These are phyloP conservation scores for Chrysoporthe puriensis DNA, from an alignment of 2,329 filamentous ascomycete species.

Conservation along the genomic window DNA sequence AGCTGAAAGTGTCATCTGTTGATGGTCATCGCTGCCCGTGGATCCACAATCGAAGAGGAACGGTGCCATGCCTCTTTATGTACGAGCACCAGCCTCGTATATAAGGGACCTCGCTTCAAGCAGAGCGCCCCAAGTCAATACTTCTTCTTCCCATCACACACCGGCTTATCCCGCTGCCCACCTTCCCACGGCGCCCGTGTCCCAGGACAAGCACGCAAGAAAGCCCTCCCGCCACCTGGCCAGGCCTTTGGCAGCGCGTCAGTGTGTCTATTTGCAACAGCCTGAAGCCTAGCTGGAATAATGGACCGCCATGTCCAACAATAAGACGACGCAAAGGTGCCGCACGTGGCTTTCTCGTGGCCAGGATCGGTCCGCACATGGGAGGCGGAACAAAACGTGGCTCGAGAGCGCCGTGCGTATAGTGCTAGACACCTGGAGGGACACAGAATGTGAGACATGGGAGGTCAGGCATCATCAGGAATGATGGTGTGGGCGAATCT, in stretches of 20 bases:
- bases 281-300: constrained; percentile 29
- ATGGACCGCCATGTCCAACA: constrained; percentile 35
- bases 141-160: constrained; percentile 7
- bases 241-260: constrained; percentile 23
- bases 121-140: background rate
- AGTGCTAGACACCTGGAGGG: constrained; percentile 16
- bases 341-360: constrained; percentile 30
- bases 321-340: background rate
- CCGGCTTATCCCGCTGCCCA: constrained; percentile 13
- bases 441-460: constrained; percentile 22
- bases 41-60: constrained; percentile 9
- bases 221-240: constrained; percentile 12
- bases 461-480: constrained; percentile 2
- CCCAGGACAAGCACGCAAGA: too few relatives aligned
- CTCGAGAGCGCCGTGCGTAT: background rate
- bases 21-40: constrained; percentile 2
- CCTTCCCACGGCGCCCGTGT: too few relatives aligned
- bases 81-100: constrained; percentile 5
- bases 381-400: constrained; percentile 16
- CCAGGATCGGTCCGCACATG: constrained; percentile 15
- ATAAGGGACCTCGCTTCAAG: background rate
- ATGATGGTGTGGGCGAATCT: background rate
- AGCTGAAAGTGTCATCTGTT: background rate
- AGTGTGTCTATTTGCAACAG: constrained; percentile 26
- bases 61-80: constrained; percentile 17